Evolutionary conservation across 2,329 filamentous ascomycete genomes (phyloP).

Genomic region (Neospermospora avenae): DNA sequence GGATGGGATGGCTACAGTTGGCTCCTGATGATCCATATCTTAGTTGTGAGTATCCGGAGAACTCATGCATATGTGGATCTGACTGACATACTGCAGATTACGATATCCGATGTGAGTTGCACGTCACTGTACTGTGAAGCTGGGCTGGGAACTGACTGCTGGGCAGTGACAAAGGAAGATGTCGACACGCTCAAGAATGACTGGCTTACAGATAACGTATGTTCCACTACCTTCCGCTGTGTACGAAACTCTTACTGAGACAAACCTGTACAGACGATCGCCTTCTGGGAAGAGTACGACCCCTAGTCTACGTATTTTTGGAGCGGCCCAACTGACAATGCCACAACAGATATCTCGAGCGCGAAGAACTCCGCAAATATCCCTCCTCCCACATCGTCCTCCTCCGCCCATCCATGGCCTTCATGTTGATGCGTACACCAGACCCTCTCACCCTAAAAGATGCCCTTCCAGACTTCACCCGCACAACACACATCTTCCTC

Average conservation of each 20-base stretch:
- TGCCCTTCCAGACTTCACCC: slow-evolving; percentile 76
- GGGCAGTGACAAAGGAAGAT: slow-evolving; percentile 79
- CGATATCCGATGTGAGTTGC: slow-evolving; percentile 56
- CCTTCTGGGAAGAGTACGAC: slow-evolving; percentile 94
- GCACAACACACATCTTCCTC: slow-evolving; percentile 88
- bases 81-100: slow-evolving; percentile 46
- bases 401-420: slow-evolving; percentile 88
- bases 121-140: background rate
- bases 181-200: slow-evolving; percentile 84
- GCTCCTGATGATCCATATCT: slow-evolving; percentile 66
- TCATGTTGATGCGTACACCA: slow-evolving; percentile 77
- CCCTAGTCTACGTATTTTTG: slow-evolving; percentile 2
- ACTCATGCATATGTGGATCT: background rate
- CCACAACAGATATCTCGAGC: slow-evolving; percentile 69
- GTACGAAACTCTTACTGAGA: slow-evolving; percentile 13
- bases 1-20: slow-evolving; percentile 37
- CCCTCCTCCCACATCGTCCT: slow-evolving; percentile 84
- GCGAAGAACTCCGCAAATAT: slow-evolving; percentile 76
- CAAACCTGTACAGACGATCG: slow-evolving; percentile 66
- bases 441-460: slow-evolving; percentile 54
- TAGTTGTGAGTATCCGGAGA: slow-evolving; percentile 54
- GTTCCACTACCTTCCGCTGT: background rate
- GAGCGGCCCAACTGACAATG: slow-evolving; percentile 23
- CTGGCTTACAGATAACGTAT: slow-evolving; percentile 94
- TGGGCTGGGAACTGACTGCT: slow-evolving; percentile 22